phyloP scores from a whole-genome alignment of 2,329 filamentous ascomycete genomes.

The Penicillium decumbens region DNA sequence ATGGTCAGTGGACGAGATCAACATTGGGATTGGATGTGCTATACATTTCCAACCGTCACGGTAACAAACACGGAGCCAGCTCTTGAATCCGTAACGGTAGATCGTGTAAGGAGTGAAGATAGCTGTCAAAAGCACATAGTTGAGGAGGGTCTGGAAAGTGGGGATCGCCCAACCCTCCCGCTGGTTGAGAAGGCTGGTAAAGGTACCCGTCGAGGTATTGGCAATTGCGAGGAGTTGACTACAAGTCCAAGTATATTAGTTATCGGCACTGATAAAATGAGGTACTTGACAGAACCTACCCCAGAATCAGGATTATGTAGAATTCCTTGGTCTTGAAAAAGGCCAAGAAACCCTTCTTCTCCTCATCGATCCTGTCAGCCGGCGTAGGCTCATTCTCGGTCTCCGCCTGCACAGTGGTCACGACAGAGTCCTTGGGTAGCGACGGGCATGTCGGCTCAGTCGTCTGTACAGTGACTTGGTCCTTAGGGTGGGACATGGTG shows the following conservation, averaged over 20 bases:
- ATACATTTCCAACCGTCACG: constrained; percentile 80
- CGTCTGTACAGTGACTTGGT: constrained; percentile 23
- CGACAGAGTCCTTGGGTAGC: constrained; percentile 17
- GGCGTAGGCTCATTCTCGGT: constrained; percentile 19
- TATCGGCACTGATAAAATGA: not conserved
- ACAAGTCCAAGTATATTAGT: not conserved
- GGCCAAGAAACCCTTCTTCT: constrained; percentile 53
- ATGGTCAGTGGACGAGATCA: not conserved
- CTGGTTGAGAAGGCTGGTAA: constrained; percentile 67
- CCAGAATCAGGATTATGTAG: constrained; percentile 74
- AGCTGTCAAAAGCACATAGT: constrained; percentile 76
- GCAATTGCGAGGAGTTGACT: constrained; percentile 79
- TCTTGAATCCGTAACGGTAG: constrained; percentile 70
- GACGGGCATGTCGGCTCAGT: constrained; percentile 8
- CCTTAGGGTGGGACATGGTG: constrained; percentile 29
- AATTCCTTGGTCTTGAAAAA: constrained; percentile 84
- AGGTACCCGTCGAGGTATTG: constrained; percentile 89
- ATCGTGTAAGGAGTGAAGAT: constrained; percentile 79
- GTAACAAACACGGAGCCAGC: constrained; percentile 60
- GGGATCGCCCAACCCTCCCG: constrained; percentile 71
- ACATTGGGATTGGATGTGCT: not conserved
- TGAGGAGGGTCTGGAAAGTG: constrained; percentile 93
- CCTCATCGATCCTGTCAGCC: constrained; percentile 38
- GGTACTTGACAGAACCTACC: constrained; percentile 44
- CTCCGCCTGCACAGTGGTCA: constrained; percentile 5